Evolutionary conservation across 2,329 filamentous ascomycete genomes (phyloP).

Genomic region (Botryotinia calthae): DNA sequence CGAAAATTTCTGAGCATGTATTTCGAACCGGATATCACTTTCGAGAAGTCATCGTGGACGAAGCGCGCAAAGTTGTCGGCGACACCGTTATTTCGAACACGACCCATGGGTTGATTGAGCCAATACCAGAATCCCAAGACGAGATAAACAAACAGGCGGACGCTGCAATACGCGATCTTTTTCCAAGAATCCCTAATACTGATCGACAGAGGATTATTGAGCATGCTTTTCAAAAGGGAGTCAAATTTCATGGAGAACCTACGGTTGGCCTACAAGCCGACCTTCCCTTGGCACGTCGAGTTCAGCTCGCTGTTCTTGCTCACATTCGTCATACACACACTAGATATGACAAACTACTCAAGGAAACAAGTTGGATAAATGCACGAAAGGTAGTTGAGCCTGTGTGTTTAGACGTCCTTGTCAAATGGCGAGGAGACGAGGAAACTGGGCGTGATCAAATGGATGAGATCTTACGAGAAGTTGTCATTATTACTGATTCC

Average conservation of each 20-base stretch:
- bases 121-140: conserved; percentile 57
- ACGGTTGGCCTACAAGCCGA: conserved; percentile 57
- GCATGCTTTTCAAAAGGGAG: conserved; percentile 60
- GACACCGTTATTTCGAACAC: conserved; percentile 35
- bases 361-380: conserved; percentile 56
- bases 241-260: conserved; percentile 50
- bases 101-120: conserved; percentile 46
- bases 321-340: conserved; percentile 67
- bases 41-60: conserved; percentile 56
- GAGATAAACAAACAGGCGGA: conserved; percentile 63
- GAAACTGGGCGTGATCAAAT: conserved; percentile 66
- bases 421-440: conserved; percentile 71
- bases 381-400: conserved; percentile 60
- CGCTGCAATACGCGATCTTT: conserved; percentile 59
- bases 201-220: conserved; percentile 61
- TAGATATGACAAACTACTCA: conserved; percentile 60
- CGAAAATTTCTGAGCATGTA: conserved; percentile 46
- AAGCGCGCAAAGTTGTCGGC: conserved; percentile 44
- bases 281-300: conserved; percentile 58
- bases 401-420: conserved; percentile 61
- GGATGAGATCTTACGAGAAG: conserved; percentile 64
- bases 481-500: conserved; percentile 56
- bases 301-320: conserved; percentile 63
- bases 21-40: conserved; percentile 62
- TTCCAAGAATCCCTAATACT: conserved; percentile 63